Evolutionary conservation across 1,284 basidiomycete genomes (phyloP).

Genomic region (Austroboletus novae-zelandiae): DNA sequence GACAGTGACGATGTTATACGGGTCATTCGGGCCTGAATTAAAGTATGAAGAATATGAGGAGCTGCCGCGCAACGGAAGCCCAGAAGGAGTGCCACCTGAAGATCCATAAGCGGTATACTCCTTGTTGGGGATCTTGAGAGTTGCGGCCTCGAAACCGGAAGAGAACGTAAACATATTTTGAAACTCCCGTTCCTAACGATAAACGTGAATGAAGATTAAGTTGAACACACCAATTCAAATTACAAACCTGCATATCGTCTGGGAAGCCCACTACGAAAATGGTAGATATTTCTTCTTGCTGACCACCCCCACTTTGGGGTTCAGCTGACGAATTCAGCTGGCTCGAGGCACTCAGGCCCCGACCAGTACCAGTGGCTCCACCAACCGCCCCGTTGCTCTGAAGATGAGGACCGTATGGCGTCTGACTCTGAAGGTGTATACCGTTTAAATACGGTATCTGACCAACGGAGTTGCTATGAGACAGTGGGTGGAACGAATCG

Average conservation of each 20-base stretch:
- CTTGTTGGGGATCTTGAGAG: slow-evolving; percentile 94
- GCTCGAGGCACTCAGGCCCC: slow-evolving; percentile 22
- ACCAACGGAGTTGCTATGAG: slow-evolving; percentile 27
- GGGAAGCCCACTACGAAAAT: slow-evolving; percentile 99
- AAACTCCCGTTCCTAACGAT: slow-evolving; percentile 88
- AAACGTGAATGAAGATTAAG: slow-evolving; percentile 16
- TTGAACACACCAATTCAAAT: background rate
- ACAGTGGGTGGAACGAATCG: slow-evolving; percentile 32
- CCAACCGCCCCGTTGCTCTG: slow-evolving; percentile 38
- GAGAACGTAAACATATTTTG: slow-evolving; percentile 99
- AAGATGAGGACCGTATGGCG: slow-evolving; percentile 69
- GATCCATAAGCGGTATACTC: slow-evolving; percentile 71
- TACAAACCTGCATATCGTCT: slow-evolving; percentile 93
- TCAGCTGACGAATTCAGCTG: slow-evolving; percentile 24
- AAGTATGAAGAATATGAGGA: slow-evolving; percentile 33
- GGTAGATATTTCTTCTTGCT: slow-evolving; percentile 91
- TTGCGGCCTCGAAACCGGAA: slow-evolving; percentile 94
- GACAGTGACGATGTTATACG: slow-evolving; percentile 74
- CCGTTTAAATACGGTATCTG: slow-evolving; percentile 39
- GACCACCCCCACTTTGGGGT: slow-evolving; percentile 21
- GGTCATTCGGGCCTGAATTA: slow-evolving; percentile 62
- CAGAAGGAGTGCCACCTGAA: slow-evolving; percentile 37
- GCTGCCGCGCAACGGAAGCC: slow-evolving; percentile 32
- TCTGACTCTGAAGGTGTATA: slow-evolving; percentile 61
- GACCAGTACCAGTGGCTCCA: slow-evolving; percentile 24